phyloP scores from a whole-genome alignment of 2,329 filamentous ascomycete species.

The Leptographium flavum region DNA sequence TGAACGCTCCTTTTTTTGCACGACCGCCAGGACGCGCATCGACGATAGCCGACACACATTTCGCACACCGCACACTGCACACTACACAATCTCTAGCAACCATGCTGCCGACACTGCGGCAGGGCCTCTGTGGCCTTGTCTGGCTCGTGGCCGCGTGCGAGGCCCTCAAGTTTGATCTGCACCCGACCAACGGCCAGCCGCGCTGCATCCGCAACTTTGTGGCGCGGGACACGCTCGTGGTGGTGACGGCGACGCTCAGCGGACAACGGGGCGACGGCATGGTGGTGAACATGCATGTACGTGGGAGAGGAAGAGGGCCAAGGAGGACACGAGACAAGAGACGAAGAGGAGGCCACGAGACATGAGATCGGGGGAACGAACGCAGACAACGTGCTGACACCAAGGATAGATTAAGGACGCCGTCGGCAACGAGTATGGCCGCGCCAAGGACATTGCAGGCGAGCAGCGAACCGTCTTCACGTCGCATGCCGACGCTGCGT shows the following conservation, averaged over 20 bases:
- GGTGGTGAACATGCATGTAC: constrained; percentile 82
- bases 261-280: constrained; percentile 87
- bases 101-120: constrained; percentile 31
- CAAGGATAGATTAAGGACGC: constrained; percentile 74
- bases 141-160: constrained; percentile 38
- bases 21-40: too few species aligned
- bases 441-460: constrained; percentile 79
- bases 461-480: constrained; percentile 92
- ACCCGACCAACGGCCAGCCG: constrained; percentile 52
- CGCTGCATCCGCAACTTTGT: constrained; percentile 97
- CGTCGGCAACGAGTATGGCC: constrained; percentile 89
- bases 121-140: constrained; percentile 42
- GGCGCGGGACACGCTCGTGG: constrained; percentile 77
- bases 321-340: too few species aligned
- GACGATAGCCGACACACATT: too few species aligned
- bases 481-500: constrained; percentile 77
- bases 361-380: too few species aligned
- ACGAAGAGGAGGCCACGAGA: too few species aligned
- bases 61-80: not conserved
- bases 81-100: not conserved
- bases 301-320: constrained; percentile 15
- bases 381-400: not conserved
- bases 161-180: constrained; percentile 88
- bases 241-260: constrained; percentile 79
- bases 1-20: not conserved